Base-by-base conservation (phyloP, 1,284 basidiomycete genomes). In the Heimioporus retisporus region DNA sequence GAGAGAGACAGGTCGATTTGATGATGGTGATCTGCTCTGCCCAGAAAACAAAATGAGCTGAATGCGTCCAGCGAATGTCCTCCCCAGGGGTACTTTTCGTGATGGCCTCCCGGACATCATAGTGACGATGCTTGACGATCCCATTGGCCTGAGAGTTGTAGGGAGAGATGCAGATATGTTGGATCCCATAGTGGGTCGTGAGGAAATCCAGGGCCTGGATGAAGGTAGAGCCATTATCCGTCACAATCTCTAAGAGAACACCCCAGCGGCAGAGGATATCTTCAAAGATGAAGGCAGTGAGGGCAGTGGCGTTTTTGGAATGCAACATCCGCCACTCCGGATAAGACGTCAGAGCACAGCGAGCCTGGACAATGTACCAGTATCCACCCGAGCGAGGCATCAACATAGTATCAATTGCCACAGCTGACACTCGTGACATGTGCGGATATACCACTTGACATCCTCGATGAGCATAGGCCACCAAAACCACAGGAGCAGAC, bases 361-460 rank as follows among this genome's bases (percentile, higher is more conserved):
- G 44, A 0, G 53, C 68, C 15, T 69, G 60, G 0, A 68, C 28
- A 11, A 69, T 35, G 7, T 51, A 61, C 1, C 8, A 10, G 21
- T 54, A 68, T 1, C 60, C 23, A 3, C 55, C 46, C 2, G 58
- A 60, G 2, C 25, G 7, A 28, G 28, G 28, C 28, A 28, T 28
- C 5, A 28, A 28, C 5, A 28, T 28, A 28, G 28, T 28, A 28
- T 28, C 28, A 28, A 28, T 5, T 28, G 28, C 28, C 5, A 5
- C 28, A 55, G 19, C 10, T 55, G 54, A 35, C 31, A 55, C 19
- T 60, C 15, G 25, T 66, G 69, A 60, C 64, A 68, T 0, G 64
- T 72, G 23, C 1, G 0, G 4, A 60, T 58, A 18, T 28, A 81
- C 74, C 75, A 79, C 10, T 71, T 67, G 40, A 80, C 21, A 21